phyloP scores from a whole-genome alignment of 345 rosid genomes.

The Syzygium oleosum region DNA sequence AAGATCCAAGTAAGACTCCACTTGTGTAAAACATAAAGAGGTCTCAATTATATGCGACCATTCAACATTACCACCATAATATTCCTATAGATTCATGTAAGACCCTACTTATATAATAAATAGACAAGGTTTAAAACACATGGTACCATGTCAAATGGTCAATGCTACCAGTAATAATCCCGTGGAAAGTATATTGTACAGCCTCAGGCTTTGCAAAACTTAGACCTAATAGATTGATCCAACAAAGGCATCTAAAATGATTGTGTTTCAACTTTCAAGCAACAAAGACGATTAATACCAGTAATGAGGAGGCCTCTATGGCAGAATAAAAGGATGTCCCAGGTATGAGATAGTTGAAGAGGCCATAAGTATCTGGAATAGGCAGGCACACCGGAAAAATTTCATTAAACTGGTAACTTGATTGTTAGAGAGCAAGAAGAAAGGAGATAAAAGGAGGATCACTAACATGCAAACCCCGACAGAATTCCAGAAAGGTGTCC shows the following conservation, averaged over 20 bases:
- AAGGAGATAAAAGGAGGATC: constrained; percentile 6
- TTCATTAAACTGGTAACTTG: background rate
- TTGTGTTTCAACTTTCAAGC: background rate
- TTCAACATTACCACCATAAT: background rate
- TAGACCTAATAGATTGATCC: background rate
- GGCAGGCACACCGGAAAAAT: background rate
- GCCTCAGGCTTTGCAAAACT: background rate
- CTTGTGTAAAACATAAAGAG: background rate
- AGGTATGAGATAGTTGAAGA: constrained; percentile 77
- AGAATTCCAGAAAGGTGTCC: constrained; percentile 96
- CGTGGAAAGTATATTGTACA: background rate
- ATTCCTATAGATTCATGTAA: background rate
- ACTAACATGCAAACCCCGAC: constrained; percentile 91
- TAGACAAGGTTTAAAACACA: background rate
- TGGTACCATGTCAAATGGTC: background rate
- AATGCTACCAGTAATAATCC: background rate
- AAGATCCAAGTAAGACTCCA: background rate
- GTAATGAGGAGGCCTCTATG: constrained; percentile 76
- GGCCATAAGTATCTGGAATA: constrained; percentile 68
- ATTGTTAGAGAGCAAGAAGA: background rate
- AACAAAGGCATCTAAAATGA: background rate
- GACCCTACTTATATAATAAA: background rate
- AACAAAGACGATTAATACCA: constrained; percentile 34
- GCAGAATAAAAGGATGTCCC: constrained; percentile 73
- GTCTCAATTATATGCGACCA: background rate